Percentiles rank a stretch among this genome's conserved stretches.
Conservation (phyloP, 2,329 filamentous ascomycete species). For the Cryphonectria japonica region DNA sequence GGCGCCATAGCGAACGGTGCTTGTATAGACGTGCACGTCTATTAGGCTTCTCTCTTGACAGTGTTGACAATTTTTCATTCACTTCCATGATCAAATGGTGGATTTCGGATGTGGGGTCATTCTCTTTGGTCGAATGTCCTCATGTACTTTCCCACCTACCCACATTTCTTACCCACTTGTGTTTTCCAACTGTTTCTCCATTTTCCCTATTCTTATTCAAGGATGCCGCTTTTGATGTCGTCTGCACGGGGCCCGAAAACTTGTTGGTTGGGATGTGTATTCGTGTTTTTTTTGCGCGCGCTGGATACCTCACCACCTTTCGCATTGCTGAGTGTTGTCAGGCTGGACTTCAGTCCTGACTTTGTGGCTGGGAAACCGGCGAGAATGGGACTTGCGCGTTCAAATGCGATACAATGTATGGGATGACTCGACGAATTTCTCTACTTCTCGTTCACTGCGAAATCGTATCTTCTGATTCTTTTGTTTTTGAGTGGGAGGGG, state of each 20-base stretch:
- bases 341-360: constrained; percentile 29
- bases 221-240: constrained; percentile 11
- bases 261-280: constrained; percentile 32
- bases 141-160: constrained; percentile 3
- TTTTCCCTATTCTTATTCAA: constrained; percentile 23
- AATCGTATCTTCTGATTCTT: constrained; percentile 16
- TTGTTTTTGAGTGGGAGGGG: background rate
- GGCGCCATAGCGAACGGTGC: constrained; percentile 15
- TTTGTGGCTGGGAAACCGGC: constrained; percentile 28
- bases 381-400: constrained; percentile 14
- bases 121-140: background rate
- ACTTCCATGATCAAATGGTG: background rate
- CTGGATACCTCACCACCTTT: constrained; percentile 36
- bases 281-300: constrained; percentile 31
- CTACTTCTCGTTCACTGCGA: constrained; percentile 21
- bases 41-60: constrained; percentile 11
- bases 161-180: constrained; percentile 16
- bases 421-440: constrained; percentile 30
- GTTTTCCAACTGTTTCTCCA: constrained; percentile 23
- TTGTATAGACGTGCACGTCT: background rate
- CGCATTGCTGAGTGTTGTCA: constrained; percentile 33
- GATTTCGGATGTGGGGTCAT: background rate
- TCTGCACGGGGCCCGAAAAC: constrained; percentile 22
- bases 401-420: constrained; percentile 19
- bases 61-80: constrained; percentile 15